These are phyloP conservation scores for Parietichytrium sp. DNA, from an alignment of 108 stramenopile genomes.

Conservation along the genomic window DNA sequence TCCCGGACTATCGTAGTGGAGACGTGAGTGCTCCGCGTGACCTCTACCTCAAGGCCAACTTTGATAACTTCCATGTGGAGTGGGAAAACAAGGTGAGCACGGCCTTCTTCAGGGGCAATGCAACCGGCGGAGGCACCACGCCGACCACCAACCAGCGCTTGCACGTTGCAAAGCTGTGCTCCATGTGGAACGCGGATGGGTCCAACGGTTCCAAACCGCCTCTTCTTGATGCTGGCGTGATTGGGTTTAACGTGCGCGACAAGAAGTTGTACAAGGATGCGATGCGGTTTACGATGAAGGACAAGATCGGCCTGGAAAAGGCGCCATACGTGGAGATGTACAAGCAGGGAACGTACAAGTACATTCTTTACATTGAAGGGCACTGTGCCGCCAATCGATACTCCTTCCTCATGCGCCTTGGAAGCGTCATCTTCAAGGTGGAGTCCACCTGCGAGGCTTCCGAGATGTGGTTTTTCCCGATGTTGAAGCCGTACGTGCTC, in stretches of 20 bases:
- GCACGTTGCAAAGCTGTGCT: constrained; percentile 69
- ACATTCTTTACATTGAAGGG: constrained; percentile 95
- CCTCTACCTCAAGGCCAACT: constrained; percentile 94
- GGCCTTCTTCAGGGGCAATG: constrained; percentile 97
- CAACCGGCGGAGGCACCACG: constrained; percentile 94
- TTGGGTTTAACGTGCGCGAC: constrained; percentile 94
- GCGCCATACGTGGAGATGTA: constrained; percentile 94
- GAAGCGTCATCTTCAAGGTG: constrained; percentile 95
- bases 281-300: constrained; percentile 72
- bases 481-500: constrained; percentile 77
- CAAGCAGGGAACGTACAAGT: constrained; percentile 94
- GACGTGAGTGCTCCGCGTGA: constrained; percentile 79
- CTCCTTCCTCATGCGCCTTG: constrained; percentile 98
- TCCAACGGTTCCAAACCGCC: constrained; percentile 80
- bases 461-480: constrained; percentile 98
- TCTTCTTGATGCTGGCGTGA: constrained; percentile 91
- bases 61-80: constrained; percentile 84
- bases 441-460: constrained; percentile 72
- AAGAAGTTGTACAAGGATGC: constrained; percentile 81
- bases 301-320: constrained; percentile 42
- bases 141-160: constrained; percentile 94
- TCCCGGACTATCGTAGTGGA: constrained; percentile 69
- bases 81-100: constrained; percentile 89
- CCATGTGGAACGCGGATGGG: constrained; percentile 80
- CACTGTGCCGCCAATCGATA: constrained; percentile 99